Evolutionary conservation across 495 filamentous ascomycete species (phyloP).

Genomic region (Penicillium angulare): DNA sequence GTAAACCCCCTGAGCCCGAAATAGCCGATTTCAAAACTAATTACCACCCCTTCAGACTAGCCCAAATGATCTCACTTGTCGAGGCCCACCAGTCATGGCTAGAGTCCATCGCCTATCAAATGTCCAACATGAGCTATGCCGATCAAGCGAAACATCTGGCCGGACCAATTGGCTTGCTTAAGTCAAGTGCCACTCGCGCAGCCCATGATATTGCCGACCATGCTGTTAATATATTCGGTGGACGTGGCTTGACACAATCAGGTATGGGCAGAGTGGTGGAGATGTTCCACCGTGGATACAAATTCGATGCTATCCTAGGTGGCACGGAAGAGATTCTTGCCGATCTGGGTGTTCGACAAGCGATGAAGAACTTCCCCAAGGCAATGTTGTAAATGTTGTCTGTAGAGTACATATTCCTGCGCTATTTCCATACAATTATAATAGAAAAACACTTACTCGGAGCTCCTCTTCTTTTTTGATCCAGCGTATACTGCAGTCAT

Average conservation of each 20-base stretch:
- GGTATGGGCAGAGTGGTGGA: slow-evolving; percentile 83
- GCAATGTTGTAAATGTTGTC: slow-evolving; percentile 62
- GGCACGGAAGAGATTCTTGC: slow-evolving; percentile 82
- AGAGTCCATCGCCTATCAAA: slow-evolving; percentile 81
- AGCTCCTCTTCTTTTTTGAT: no score
- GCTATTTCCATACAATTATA: no score
- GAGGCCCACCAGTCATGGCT: slow-evolving; percentile 86
- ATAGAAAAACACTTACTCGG: no score
- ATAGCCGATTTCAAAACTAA: no score
- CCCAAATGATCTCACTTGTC: slow-evolving; percentile 80
- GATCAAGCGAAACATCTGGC: slow-evolving; percentile 74
- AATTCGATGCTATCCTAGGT: slow-evolving; percentile 86
- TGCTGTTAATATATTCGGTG: slow-evolving; percentile 84
- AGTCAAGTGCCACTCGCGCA: slow-evolving; percentile 71
- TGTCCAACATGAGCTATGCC: slow-evolving; percentile 80
- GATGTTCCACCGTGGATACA: slow-evolving; percentile 80
- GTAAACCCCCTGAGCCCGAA: no score
- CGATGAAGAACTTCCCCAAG: slow-evolving; percentile 79
- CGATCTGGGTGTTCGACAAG: slow-evolving; percentile 80
- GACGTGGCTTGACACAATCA: slow-evolving; percentile 73
- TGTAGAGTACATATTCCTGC: neutral
- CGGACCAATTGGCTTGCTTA: slow-evolving; percentile 80
- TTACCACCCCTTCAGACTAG: slow-evolving; percentile 48
- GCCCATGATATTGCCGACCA: slow-evolving; percentile 82
- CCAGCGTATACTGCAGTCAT: no score